Evolutionary conservation across 2,329 filamentous ascomycete genomes (phyloP).

Genomic region (Cordyceps javanica): DNA sequence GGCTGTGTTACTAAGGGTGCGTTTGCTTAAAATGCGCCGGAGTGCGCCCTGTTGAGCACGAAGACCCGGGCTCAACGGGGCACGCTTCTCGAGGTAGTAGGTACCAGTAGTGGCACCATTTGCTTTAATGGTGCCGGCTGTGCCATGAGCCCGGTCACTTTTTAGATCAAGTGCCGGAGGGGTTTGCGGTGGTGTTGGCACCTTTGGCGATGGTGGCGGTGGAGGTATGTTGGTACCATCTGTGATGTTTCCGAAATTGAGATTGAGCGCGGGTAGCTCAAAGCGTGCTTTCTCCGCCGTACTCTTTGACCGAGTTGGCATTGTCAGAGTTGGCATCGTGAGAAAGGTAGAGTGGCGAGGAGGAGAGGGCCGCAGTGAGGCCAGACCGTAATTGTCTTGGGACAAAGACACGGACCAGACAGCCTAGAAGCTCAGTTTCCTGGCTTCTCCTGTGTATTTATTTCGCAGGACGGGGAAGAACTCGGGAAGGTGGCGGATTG

Average conservation of each 20-base stretch:
- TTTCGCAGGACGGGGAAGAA: not conserved
- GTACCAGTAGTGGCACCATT: conserved; percentile 41
- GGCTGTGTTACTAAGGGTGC: conserved; percentile 48
- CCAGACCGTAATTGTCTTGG: not conserved
- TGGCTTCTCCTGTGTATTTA: not conserved
- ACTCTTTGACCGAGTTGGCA: conserved; percentile 10
- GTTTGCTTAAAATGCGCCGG: conserved; percentile 51
- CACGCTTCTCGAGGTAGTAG: conserved; percentile 46
- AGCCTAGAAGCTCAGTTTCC: not conserved
- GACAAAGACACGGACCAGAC: not conserved
- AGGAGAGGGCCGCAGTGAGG: not conserved
- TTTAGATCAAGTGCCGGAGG: conserved; percentile 21
- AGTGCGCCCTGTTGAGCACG: conserved; percentile 50
- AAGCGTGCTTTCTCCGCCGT: conserved; percentile 33
- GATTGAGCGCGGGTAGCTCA: conserved; percentile 51
- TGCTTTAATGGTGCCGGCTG: conserved; percentile 17
- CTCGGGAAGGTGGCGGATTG: not conserved
- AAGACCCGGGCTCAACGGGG: conserved; percentile 44
- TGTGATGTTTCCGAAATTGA: conserved; percentile 54
- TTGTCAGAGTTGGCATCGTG: conserved; percentile 2
- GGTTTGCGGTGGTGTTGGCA: conserved; percentile 37
- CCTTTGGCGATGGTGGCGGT: conserved; percentile 50
- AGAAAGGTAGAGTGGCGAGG: not conserved
- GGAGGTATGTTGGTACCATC: conserved; percentile 57
- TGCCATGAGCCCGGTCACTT: conserved; percentile 8